Evolutionary conservation across 169 alveolate species (phyloP).

Genomic region (Plasmodium inui): DNA sequence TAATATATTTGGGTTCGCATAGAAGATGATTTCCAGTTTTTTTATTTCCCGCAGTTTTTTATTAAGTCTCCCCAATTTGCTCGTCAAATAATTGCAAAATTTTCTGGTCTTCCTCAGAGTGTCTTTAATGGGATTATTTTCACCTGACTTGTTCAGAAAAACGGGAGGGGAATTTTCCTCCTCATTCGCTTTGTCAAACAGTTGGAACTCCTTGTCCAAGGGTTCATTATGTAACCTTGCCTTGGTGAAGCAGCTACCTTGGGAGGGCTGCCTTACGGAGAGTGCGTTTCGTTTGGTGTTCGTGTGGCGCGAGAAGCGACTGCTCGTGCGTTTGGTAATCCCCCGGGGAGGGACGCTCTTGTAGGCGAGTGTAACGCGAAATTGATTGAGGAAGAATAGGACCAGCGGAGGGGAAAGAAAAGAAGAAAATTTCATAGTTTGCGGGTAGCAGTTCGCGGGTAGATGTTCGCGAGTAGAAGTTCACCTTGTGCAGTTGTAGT

Average conservation of each 20-base stretch:
- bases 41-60: slow-evolving; percentile 74
- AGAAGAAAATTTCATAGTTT: neutral
- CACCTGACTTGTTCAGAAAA: neutral
- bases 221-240: neutral
- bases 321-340: neutral
- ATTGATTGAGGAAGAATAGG: neutral
- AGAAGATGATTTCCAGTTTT: slow-evolving; percentile 66
- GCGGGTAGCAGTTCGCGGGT: neutral
- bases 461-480: neutral
- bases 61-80: slow-evolving; percentile 62
- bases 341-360: neutral
- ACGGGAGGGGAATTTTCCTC: neutral
- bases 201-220: neutral
- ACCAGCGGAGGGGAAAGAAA: neutral
- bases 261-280: neutral
- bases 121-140: slow-evolving; percentile 17
- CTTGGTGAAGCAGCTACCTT: neutral
- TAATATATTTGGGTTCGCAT: slow-evolving; percentile 49
- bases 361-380: neutral
- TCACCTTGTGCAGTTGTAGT: neutral
- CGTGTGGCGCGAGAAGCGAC: neutral
- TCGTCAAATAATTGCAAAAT: slow-evolving; percentile 63
- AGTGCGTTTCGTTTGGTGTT: neutral
- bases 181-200: neutral
- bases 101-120: slow-evolving; percentile 37